phyloP scores from a whole-genome alignment of 495 filamentous ascomycete species.

The Aspergillus coremiiformis region DNA sequence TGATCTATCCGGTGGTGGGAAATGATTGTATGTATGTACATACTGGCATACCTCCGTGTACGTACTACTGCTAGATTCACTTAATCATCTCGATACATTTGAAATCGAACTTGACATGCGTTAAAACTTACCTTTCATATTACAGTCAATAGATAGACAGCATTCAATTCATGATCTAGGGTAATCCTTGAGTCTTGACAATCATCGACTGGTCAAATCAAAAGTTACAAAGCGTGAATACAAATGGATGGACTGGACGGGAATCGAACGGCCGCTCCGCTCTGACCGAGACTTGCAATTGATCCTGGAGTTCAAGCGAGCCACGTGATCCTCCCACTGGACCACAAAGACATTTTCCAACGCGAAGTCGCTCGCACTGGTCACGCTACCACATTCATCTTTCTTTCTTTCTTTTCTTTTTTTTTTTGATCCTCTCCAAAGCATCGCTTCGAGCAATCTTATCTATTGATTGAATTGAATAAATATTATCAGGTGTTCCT shows the following conservation, averaged over 20 bases:
- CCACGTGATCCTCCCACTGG: slow-evolving; percentile 25
- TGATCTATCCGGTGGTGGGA: too few relatives aligned
- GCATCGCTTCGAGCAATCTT: not conserved
- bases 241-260: not conserved
- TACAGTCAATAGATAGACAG: too few relatives aligned
- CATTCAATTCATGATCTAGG: too few relatives aligned
- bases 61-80: too few relatives aligned
- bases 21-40: too few relatives aligned
- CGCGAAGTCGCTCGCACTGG: slow-evolving; percentile 2
- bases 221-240: not conserved
- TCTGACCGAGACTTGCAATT: not conserved
- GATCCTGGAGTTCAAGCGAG: not conserved
- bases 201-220: not conserved
- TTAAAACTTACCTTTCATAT: too few relatives aligned
- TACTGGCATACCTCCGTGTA: too few relatives aligned
- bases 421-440: too few relatives aligned
- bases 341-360: slow-evolving; percentile 13
- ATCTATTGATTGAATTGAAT: not conserved
- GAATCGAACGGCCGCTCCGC: slow-evolving; percentile 14
- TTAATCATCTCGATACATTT: too few relatives aligned
- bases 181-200: not conserved
- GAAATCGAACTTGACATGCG: too few relatives aligned
- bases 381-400: slow-evolving; percentile 9
- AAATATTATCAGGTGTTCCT: not conserved
- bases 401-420: too few relatives aligned